Evolutionary conservation across 257 asterid genomes (phyloP).

Genomic region (Primulina tabacum): DNA sequence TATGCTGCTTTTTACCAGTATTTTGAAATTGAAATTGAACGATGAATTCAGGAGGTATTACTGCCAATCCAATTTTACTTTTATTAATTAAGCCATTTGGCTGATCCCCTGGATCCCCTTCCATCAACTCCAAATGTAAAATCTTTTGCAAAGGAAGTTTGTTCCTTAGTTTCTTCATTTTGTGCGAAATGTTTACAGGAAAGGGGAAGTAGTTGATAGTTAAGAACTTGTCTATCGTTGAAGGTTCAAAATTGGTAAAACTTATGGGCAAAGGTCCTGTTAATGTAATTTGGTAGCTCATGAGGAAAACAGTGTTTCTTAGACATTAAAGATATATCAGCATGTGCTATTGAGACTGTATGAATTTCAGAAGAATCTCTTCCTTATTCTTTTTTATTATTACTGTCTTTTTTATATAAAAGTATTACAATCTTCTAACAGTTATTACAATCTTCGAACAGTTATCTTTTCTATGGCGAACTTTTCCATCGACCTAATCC

Average conservation of each 20-base stretch:
- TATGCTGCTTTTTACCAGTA: slow-evolving; percentile 10
- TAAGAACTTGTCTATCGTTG: not conserved
- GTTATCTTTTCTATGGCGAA: not conserved
- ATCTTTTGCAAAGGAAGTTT: not conserved
- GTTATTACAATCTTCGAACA: not conserved
- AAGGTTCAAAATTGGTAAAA: not conserved
- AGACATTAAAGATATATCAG: not conserved
- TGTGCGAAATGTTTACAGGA: not conserved
- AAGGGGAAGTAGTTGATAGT: not conserved
- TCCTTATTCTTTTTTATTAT: not conserved
- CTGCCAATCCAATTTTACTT: slow-evolving; percentile 10
- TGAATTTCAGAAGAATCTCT: not conserved
- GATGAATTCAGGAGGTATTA: not conserved
- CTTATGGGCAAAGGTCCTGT: not conserved
- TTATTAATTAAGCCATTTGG: not conserved
- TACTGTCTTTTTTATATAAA: too few species aligned
- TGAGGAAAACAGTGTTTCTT: not conserved
- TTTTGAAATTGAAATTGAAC: slow-evolving; percentile 19
- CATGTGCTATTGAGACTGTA: not conserved
- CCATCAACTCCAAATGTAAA: not conserved
- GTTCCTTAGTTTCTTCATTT: not conserved
- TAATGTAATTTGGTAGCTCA: not conserved
- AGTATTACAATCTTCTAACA: not conserved
- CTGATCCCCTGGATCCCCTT: not conserved
- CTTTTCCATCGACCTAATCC: not conserved